phyloP scores from a whole-genome alignment of 306 rosid genomes.

The Cucurbita ficifolia region DNA sequence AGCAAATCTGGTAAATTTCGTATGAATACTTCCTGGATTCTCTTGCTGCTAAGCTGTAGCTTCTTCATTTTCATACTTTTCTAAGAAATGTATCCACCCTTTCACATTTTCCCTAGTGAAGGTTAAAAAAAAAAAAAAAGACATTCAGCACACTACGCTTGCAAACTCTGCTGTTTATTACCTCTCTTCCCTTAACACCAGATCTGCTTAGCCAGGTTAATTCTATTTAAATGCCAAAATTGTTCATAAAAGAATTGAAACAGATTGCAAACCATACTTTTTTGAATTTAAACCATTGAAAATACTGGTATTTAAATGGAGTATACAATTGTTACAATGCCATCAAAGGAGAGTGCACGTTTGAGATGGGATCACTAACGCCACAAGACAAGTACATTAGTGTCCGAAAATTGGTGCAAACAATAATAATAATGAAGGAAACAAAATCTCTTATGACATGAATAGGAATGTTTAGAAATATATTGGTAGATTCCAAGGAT shows the following conservation, averaged over 20 bases:
- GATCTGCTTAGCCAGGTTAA: background rate
- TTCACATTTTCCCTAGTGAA: background rate
- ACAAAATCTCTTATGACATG: constrained; percentile 1
- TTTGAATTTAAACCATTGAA: background rate
- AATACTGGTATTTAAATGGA: background rate
- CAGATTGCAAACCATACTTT: background rate
- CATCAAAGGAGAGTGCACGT: background rate
- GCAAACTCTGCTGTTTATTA: no score
- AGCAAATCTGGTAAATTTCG: constrained; percentile 48
- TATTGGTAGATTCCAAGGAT: constrained; percentile 19
- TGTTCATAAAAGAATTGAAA: background rate
- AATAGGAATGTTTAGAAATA: constrained; percentile 22
- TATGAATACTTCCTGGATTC: constrained; percentile 48
- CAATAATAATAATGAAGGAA: background rate
- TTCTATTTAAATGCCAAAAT: background rate
- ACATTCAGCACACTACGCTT: background rate
- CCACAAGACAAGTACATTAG: background rate
- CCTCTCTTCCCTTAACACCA: no score
- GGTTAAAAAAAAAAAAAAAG: no score
- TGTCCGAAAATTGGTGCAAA: constrained; percentile 27
- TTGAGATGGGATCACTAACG: background rate
- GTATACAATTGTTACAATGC: background rate
- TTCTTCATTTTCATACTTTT: constrained; percentile 32
- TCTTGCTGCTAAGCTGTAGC: constrained; percentile 51
- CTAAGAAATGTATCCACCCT: background rate